These are phyloP conservation scores for Amaranthus palmeri DNA, from an alignment of 148 eudicot genomes.

Conservation along the genomic window DNA sequence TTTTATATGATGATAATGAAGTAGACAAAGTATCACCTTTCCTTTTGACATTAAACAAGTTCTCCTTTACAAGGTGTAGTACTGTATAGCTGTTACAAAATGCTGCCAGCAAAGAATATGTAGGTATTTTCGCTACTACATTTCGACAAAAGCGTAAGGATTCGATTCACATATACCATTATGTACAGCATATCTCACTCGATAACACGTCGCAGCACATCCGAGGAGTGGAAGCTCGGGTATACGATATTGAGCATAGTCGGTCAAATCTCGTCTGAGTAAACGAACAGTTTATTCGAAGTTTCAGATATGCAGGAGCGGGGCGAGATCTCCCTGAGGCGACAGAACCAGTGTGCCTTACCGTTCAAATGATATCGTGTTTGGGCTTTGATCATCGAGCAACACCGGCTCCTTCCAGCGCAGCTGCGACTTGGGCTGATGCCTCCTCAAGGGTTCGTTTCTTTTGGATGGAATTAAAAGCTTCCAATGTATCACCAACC, in stretches of 20 bases:
- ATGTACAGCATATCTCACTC: conserved; percentile 40
- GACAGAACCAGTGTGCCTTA: not conserved
- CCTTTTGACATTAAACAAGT: conserved; percentile 19
- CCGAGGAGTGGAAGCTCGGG: conserved; percentile 7
- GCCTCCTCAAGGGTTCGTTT: conserved; percentile 94
- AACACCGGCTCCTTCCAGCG: conserved; percentile 56
- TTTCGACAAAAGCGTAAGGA: conserved; percentile 32
- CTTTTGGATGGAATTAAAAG: conserved; percentile 64
- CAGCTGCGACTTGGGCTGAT: conserved; percentile 80
- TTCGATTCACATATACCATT: conserved; percentile 34
- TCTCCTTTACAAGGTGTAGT: conserved; percentile 30
- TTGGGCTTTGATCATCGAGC: conserved; percentile 21
- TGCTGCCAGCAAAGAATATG: conserved; percentile 27
- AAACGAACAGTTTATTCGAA: not conserved
- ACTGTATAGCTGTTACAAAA: conserved; percentile 25
- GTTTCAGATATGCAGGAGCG: not conserved
- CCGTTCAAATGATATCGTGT: conserved; percentile 7
- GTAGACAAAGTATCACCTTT: conserved; percentile 17
- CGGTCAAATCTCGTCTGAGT: conserved; percentile 10
- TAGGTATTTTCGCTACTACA: conserved; percentile 27
- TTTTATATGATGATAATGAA: not conserved
- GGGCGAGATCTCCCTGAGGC: conserved; percentile 1
- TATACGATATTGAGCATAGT: conserved; percentile 3
- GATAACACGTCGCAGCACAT: not conserved
- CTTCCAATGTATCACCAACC: conserved; percentile 72